A percentile compares a stretch with the other conserved stretches of the same genome.
phyloP scores from a whole-genome alignment of 768 basidiomycete genomes.

The Xerocomus brunneocitrinus region DNA sequence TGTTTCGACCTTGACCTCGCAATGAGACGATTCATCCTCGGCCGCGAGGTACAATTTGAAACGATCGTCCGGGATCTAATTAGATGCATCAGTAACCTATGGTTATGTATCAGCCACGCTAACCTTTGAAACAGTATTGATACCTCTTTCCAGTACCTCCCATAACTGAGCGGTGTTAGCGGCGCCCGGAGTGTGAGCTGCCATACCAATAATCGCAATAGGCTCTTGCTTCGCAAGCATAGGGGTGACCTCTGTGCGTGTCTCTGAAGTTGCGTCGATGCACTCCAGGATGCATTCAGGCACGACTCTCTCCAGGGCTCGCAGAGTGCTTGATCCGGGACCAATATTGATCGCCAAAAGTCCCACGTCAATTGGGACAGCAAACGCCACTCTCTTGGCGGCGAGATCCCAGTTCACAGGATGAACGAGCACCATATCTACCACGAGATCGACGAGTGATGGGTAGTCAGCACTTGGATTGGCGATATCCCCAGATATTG shows the following conservation, averaged over 20 bases:
- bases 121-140: slow-evolving; percentile 56
- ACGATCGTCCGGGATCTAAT: slow-evolving; percentile 58
- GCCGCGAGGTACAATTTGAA: slow-evolving; percentile 42
- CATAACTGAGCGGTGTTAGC: slow-evolving; percentile 46
- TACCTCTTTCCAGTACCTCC: slow-evolving; percentile 53
- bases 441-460: slow-evolving; percentile 38
- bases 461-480: slow-evolving; percentile 15
- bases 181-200: slow-evolving; percentile 52
- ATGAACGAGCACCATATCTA: slow-evolving; percentile 40
- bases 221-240: slow-evolving; percentile 37
- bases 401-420: slow-evolving; percentile 53
- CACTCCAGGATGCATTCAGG: slow-evolving; percentile 17
- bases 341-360: slow-evolving; percentile 48
- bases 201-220: slow-evolving; percentile 73
- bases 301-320: slow-evolving; percentile 36
- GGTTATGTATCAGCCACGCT: slow-evolving; percentile 4
- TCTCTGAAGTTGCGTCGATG: slow-evolving; percentile 13
- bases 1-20: slow-evolving; percentile 45
- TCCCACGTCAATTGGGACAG: slow-evolving; percentile 8
- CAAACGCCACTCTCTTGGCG: slow-evolving; percentile 26
- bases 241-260: neutral
- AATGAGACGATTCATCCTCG: slow-evolving; percentile 28
- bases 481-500: slow-evolving; percentile 38
- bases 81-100: neutral
- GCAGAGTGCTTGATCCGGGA: slow-evolving; percentile 39